Evolutionary conservation across 1,139 yeast species (phyloP), one percentile per base, ranked within the genome.

Genomic region (Geotrichum australiense): DNA sequence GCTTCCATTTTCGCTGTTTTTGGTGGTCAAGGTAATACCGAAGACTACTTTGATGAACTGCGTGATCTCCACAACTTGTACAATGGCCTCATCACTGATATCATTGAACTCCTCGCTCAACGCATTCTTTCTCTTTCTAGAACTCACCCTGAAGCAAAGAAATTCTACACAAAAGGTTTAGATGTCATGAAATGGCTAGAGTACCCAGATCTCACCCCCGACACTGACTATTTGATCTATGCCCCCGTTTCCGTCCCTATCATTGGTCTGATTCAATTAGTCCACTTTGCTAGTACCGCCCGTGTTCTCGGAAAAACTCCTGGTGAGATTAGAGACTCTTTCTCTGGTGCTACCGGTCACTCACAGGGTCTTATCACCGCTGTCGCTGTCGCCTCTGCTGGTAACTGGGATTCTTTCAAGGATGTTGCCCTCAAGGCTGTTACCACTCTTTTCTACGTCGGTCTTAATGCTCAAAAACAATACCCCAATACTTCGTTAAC

Each of bases 11-110:
- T 74, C 48, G 95, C 96, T 49, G 79, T 91, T 51, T 91, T 91
- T 57, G 98, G 99, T 63, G 99, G 99, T 57, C 99, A 91, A 71
- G 99, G 99, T 68, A 89, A 86, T 68, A 80, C 94, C 40, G 97
- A 93, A 60, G 97, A 91, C 62, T 91, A 87, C 70, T 91, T 91
- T 59, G 96, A 89, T 61, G 99, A 93, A 70, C 77, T 91, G 60
- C 79, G 95, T 63, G 94, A 87, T 53, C 65, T 87, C 48, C 80
- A 83, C 69, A 70, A 75, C 50, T 71, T 79, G 48, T 91, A 93
- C 69, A 73, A 79, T 53, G 85, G 84, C 23, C 71, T 91, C 50
- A 70, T 87, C 47, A 66, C 74, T 35, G 93, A 83, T 55, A 77
- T 89, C 54, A 71, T 91, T 54, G 68, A 70, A 49, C 72, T 78